These are phyloP conservation scores for Endothia cerciana DNA, from an alignment of 2,329 filamentous ascomycete genomes.

Conservation along the genomic window DNA sequence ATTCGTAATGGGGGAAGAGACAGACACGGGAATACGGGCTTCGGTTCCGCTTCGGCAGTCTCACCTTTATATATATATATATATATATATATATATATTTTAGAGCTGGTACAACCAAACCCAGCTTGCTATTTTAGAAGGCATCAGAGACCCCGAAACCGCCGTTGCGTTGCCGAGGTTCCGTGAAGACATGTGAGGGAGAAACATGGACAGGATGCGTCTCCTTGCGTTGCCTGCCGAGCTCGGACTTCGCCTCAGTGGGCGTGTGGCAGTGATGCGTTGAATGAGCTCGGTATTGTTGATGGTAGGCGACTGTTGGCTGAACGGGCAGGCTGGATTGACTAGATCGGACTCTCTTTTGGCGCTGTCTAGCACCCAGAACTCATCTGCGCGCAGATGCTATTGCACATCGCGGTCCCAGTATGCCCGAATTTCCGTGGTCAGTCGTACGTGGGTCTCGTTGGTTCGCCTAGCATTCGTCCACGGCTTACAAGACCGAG, in stretches of 20 bases:
- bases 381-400: not conserved
- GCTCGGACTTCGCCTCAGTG: not conserved
- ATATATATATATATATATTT: no score
- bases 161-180: not conserved
- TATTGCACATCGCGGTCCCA: not conserved
- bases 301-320: not conserved
- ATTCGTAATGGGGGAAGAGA: not conserved
- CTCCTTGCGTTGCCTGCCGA: not conserved
- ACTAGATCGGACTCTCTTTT: not conserved
- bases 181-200: not conserved
- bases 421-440: no score
- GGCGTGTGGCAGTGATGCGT: not conserved
- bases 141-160: not conserved
- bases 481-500: not conserved
- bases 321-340: not conserved
- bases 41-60: constrained; percentile 2
- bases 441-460: not conserved
- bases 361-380: not conserved
- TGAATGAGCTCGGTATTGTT: not conserved
- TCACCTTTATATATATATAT: no score
- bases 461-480: not conserved
- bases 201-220: not conserved
- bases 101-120: not conserved
- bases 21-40: not conserved
- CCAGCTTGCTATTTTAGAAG: not conserved